phyloP scores from a whole-genome alignment of 805 yeast genomes.

The Tetrapisispora nanseiensis region DNA sequence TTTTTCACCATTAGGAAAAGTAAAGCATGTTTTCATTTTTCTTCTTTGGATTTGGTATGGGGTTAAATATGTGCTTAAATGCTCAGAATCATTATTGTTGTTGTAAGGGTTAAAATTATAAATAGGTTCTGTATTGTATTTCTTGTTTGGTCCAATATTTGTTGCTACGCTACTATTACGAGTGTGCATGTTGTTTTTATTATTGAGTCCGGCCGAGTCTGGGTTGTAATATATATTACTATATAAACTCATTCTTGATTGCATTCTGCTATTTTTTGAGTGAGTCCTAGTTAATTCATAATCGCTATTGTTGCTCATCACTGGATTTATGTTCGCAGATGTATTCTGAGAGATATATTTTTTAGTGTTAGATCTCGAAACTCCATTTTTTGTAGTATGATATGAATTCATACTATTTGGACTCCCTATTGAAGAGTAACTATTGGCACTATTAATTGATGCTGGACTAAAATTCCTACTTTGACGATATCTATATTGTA shows the following conservation, averaged over 20 bases:
- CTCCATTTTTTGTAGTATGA: neutral
- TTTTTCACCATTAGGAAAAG: conserved; percentile 27
- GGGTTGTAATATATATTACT: neutral
- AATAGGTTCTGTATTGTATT: neutral
- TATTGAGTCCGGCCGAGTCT: neutral
- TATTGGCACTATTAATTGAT: neutral
- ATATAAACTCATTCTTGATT: neutral
- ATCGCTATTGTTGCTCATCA: neutral
- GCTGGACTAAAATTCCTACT: neutral
- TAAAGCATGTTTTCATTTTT: conserved; percentile 23
- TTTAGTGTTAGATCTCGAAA: neutral
- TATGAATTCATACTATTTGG: neutral
- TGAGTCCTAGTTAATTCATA: neutral
- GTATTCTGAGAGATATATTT: neutral
- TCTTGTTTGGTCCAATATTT: neutral
- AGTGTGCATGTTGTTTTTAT: neutral
- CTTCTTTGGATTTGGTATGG: conserved; percentile 26
- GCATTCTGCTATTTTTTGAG: neutral
- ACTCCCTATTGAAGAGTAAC: neutral
- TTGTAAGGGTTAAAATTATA: conserved; percentile 1
- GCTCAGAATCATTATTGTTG: neutral
- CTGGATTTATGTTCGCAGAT: neutral
- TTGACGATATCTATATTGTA: neutral
- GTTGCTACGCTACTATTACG: neutral
- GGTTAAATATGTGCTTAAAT: conserved; percentile 8